Evolutionary conservation across 148 eudicot species (phyloP), one percentile per base, ranked within the genome.

Genomic region (Rhododendron williamsianum): DNA sequence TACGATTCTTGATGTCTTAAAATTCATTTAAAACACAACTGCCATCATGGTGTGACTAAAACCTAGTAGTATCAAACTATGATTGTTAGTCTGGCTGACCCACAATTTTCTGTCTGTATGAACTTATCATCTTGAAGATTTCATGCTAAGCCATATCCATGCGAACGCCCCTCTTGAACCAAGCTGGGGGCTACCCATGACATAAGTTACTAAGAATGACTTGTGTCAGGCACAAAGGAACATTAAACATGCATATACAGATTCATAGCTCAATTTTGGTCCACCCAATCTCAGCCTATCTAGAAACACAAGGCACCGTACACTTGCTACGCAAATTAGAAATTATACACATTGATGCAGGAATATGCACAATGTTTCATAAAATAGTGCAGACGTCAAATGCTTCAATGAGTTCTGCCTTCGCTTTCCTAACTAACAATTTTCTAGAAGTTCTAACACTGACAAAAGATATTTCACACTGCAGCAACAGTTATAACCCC

Each of bases 401-500:
- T 45, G 79, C 65, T 46, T 30, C 9, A 30, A 83, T 30, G 41
- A 13, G 12, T 3, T 49, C 46, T 19, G 25, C 51, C 36, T 76
- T 5, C 36, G 13, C 38, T 74, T 72, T 83, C 58, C 60, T 51
- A 51, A 67, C 52, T 35, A 36, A 51, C 60, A 33, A 30, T 18
- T 16, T 43, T 11, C 30, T 9, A 19, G 25, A 83, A 84, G 81
- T 84, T 35, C 86, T 33, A 54, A 35, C 85, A 83, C 6, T 11
- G 56, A 8, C 3, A 0, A 23, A 33, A 25, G 36, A 30, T 30
- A 71, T 12, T 27, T 35, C 6, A 25, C 86, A 84, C 30, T 30
- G 63, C 11, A 27, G 25, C 8, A 46, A 83, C 48, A 49, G 19
- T 73, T 6, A 45, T 35, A 73, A 25, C 36, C 65, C 10, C 23